phyloP scores from a whole-genome alignment of 768 basidiomycete species.

The Royoungia palumana region DNA sequence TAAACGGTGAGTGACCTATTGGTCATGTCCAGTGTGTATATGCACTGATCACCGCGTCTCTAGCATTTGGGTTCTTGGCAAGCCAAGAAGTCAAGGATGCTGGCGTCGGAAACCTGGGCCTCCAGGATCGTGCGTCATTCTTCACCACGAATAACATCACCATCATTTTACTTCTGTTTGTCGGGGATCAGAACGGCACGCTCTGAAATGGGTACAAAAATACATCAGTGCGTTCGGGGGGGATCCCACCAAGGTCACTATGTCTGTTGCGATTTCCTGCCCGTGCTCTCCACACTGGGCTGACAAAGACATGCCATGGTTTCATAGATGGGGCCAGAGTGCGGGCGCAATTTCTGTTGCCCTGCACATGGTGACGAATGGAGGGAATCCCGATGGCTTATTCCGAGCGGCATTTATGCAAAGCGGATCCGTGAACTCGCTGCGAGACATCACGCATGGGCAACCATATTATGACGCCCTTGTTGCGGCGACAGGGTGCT shows the following conservation, averaged over 20 bases:
- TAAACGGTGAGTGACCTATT: conserved; percentile 12
- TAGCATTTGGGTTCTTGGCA: conserved; percentile 40
- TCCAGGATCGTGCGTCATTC: conserved; percentile 45
- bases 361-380: conserved; percentile 29
- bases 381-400: conserved; percentile 22
- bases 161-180: background rate
- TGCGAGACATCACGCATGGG: conserved; percentile 19
- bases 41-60: background rate
- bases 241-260: conserved; percentile 41
- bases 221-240: conserved; percentile 63
- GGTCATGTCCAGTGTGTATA: background rate
- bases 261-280: conserved; percentile 11
- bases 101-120: conserved; percentile 45
- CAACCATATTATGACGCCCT: conserved; percentile 31
- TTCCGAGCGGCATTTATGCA: conserved; percentile 37
- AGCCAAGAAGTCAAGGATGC: conserved; percentile 36
- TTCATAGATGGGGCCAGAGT: conserved; percentile 31
- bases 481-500: conserved; percentile 31
- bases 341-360: conserved; percentile 37
- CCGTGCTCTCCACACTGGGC: background rate
- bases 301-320: background rate
- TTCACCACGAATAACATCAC: background rate
- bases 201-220: conserved; percentile 53
- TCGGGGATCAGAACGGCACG: conserved; percentile 32
- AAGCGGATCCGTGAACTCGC: conserved; percentile 35